Base-by-base conservation (phyloP, 257 asterid species). In the Capsicum chinense region DNA sequence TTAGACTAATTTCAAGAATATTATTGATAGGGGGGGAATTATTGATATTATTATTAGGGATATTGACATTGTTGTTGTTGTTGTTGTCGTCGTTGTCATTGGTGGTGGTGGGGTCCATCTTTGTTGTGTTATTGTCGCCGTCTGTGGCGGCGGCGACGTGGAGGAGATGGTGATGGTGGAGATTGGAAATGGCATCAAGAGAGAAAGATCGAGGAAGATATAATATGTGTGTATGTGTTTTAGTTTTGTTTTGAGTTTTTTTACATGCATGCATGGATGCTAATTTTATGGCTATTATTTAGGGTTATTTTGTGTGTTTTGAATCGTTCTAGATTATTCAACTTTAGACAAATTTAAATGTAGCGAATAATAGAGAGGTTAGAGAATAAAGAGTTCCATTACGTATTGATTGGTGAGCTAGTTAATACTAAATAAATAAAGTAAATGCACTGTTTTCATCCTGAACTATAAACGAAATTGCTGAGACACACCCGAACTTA, bases 1-100 rank as follows among this genome's bases (percentile, higher is more conserved):
- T 89, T 17, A 94, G 63, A 47, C 37, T 92, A 84, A 94, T 90
- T 92, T 94, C 94, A 54, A 94, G 87, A 86, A 94, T 89, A 37
- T 74, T 48, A 50, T 35, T 37, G 54, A 13, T 15, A 68, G 26
- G 78, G 33, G 78, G 4, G 3, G 7, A 35, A 68, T 52, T 44
- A 4, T 44, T 52, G 14, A n/a, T n/a, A n/a, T n/a, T n/a, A n/a
- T 33, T 76, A 52, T 52, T 54, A 54, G 4, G 48, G 64, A 76
- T 5, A 76, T n/a, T n/a, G n/a, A n/a, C n/a, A n/a, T n/a, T n/a
- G n/a, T n/a, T n/a, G n/a, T n/a, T n/a, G n/a, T n/a, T n/a, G n/a
- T n/a, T n/a, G n/a, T n/a, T 76, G 48, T 54, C 64, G 48, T 11
- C 48, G 62, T 21, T 74, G 47, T 12, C 7, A 26, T 2, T 58